phyloP scores from a whole-genome alignment of 768 basidiomycete genomes.

The Tricholoma bakamatsutake region DNA sequence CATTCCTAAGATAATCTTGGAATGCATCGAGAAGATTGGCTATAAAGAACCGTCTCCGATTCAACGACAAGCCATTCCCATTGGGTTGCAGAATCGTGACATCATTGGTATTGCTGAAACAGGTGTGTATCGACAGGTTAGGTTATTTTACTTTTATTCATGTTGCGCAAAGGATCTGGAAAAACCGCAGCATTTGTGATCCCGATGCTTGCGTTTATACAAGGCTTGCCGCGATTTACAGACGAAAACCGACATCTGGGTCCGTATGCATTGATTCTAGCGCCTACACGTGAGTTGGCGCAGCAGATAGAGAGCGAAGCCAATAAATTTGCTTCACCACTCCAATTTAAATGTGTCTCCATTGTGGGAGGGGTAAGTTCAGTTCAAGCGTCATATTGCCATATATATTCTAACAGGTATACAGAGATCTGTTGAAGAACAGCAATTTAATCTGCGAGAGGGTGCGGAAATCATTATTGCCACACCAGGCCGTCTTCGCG shows the following conservation, averaged over 20 bases:
- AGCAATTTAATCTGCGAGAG: conserved; percentile 95
- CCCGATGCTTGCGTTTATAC: conserved; percentile 95
- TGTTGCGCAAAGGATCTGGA: conserved; percentile 71
- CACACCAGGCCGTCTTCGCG: conserved; percentile 96
- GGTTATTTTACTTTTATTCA: conserved; percentile 4
- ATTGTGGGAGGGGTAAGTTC: conserved; percentile 91
- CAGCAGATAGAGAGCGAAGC: conserved; percentile 96
- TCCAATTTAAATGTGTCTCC: conserved; percentile 93
- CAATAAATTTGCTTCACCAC: conserved; percentile 82
- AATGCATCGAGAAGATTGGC: conserved; percentile 84
- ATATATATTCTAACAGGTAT: conserved; percentile 10
- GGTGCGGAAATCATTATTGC: conserved; percentile 99
- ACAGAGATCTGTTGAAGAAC: conserved; percentile 91
- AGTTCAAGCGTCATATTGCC: conserved; percentile 3
- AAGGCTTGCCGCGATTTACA: conserved; percentile 73
- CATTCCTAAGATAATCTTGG: conserved; percentile 75
- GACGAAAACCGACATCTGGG: conserved; percentile 94
- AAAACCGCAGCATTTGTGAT: conserved; percentile 99
- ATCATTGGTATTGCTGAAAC: conserved; percentile 99
- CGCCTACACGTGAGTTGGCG: conserved; percentile 96
- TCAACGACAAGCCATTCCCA: conserved; percentile 98
- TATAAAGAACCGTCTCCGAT: conserved; percentile 98
- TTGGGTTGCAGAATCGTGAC: conserved; percentile 93
- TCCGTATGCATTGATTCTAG: conserved; percentile 88
- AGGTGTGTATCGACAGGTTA: conserved; percentile 39